Percentiles rank a stretch among this genome's conserved stretches.
These are phyloP conservation scores for Debaryomycetaceae sp. DNA, from an alignment of 1,139 yeast genomes.

Conservation along the genomic window DNA sequence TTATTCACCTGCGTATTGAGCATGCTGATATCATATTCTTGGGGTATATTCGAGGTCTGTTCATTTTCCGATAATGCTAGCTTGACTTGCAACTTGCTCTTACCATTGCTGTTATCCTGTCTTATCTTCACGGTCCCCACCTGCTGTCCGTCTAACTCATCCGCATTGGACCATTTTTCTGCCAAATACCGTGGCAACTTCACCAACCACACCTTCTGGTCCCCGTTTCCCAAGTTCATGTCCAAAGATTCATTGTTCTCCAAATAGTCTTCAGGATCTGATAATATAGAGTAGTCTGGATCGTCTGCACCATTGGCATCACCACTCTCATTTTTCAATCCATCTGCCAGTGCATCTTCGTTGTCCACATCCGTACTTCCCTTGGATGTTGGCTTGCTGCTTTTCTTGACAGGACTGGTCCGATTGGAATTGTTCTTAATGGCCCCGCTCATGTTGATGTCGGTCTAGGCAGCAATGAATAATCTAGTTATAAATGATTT, in stretches of 20 bases:
- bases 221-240: constrained; percentile 51
- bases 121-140: constrained; percentile 79
- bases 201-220: constrained; percentile 85
- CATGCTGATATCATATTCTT: constrained; percentile 75
- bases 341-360: constrained; percentile 5
- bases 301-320: constrained; percentile 23
- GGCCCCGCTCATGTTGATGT: background rate
- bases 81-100: constrained; percentile 52
- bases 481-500: background rate
- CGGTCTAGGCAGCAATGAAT: background rate
- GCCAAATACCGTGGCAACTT: constrained; percentile 85
- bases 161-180: constrained; percentile 72
- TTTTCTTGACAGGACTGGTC: constrained; percentile 8
- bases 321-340: constrained; percentile 1
- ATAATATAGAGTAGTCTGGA: constrained; percentile 24
- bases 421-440: constrained; percentile 9
- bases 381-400: constrained; percentile 2
- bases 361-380: constrained; percentile 1
- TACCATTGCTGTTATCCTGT: constrained; percentile 28
- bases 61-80: constrained; percentile 48
- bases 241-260: constrained; percentile 61
- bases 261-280: constrained; percentile 48
- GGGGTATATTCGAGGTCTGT: constrained; percentile 58
- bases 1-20: constrained; percentile 78
- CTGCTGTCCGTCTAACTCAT: constrained; percentile 63